Conservation (phyloP, 257 asterid genomes). For the Fraxinus americana region DNA sequence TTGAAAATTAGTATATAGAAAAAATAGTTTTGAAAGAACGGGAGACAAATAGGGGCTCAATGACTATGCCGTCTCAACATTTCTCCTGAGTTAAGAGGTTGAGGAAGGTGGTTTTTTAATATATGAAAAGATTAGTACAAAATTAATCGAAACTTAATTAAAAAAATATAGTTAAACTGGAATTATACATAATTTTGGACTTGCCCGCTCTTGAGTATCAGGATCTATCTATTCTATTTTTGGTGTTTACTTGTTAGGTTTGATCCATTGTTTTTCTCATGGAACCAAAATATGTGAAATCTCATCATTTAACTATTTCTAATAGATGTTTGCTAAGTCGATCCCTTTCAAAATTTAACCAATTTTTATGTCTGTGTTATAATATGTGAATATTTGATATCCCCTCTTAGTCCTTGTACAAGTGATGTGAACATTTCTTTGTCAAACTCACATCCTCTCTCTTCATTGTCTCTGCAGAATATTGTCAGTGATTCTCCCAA, state of each 20-base stretch:
- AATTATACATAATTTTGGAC: neutral
- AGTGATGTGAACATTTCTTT: neutral
- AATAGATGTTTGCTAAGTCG: neutral
- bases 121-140: neutral
- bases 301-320: neutral
- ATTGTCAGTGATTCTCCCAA: slow-evolving; percentile 10
- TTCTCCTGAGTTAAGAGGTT: neutral
- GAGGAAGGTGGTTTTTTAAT: neutral
- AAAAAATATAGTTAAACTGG: neutral
- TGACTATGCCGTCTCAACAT: neutral
- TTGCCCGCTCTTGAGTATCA: neutral
- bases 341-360: neutral
- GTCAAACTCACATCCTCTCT: neutral
- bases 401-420: neutral
- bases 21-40: too few relatives aligned
- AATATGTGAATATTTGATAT: neutral
- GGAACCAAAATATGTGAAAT: neutral
- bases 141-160: neutral
- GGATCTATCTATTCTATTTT: neutral
- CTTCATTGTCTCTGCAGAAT: slow-evolving; percentile 24
- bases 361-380: neutral
- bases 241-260: neutral
- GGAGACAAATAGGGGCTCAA: neutral
- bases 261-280: neutral
- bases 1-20: too few relatives aligned